phyloP scores from a whole-genome alignment of 2,329 filamentous ascomycete species.

The Macrophomina pseudophaseolina region DNA sequence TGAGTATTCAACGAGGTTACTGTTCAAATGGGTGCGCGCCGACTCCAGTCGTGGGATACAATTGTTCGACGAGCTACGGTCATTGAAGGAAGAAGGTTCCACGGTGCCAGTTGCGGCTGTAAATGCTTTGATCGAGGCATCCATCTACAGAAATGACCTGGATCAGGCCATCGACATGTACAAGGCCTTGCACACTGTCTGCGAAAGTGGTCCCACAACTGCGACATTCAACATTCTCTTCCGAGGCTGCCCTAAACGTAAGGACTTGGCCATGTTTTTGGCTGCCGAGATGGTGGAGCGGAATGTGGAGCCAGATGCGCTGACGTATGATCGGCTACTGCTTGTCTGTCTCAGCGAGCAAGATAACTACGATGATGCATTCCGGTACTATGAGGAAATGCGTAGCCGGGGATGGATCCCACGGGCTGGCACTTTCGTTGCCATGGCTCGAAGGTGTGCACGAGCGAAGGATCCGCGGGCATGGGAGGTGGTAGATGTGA shows the following conservation, averaged over 20 bases:
- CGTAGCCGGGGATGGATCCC: slow-evolving; percentile 34
- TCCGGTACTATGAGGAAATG: slow-evolving; percentile 60
- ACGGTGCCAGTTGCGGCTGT: slow-evolving; percentile 58
- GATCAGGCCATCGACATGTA: slow-evolving; percentile 64
- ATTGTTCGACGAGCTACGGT: slow-evolving; percentile 63
- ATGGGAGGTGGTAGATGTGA: slow-evolving; percentile 38
- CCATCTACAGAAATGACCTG: slow-evolving; percentile 51
- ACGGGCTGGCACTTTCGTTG: slow-evolving; percentile 41
- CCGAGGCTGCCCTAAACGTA: slow-evolving; percentile 55
- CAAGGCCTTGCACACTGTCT: slow-evolving; percentile 63
- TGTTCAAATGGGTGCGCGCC: slow-evolving; percentile 63
- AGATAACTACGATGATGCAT: slow-evolving; percentile 50
- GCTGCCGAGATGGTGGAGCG: slow-evolving; percentile 66
- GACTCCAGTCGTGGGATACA: slow-evolving; percentile 52
- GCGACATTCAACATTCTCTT: slow-evolving; percentile 68
- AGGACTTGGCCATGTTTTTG: slow-evolving; percentile 65
- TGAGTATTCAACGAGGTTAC: slow-evolving; percentile 64
- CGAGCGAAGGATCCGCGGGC: slow-evolving; percentile 39
- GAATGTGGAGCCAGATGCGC: slow-evolving; percentile 58
- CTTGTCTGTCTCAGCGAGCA: slow-evolving; percentile 55
- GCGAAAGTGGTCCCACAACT: slow-evolving; percentile 50
- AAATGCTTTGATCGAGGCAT: slow-evolving; percentile 60
- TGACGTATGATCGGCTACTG: slow-evolving; percentile 68
- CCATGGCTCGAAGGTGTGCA: slow-evolving; percentile 36
- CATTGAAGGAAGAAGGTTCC: slow-evolving; percentile 56